A percentile compares a stretch with the other conserved stretches of the same genome.
Conservation (phyloP, 495 filamentous ascomycete species). For the Aspergillus taichungensis region DNA sequence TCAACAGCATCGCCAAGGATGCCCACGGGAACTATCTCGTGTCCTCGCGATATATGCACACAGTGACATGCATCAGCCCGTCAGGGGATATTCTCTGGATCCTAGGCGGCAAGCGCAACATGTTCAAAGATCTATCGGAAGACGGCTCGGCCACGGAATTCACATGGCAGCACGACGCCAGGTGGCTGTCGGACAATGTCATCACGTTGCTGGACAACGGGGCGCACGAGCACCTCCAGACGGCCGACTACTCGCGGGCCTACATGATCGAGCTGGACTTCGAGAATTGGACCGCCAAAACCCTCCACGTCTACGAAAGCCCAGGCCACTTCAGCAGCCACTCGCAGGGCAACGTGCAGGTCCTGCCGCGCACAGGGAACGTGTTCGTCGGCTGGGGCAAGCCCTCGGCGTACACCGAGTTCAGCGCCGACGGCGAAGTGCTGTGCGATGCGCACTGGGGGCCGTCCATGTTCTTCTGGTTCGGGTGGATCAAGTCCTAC, state of each 20-base stretch:
- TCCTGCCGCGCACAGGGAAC: slow-evolving; percentile 34
- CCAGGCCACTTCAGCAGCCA: slow-evolving; percentile 30
- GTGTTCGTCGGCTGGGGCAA: slow-evolving; percentile 44
- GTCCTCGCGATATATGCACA: slow-evolving; percentile 44
- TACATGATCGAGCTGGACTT: slow-evolving; percentile 20
- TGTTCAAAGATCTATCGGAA: slow-evolving; percentile 12
- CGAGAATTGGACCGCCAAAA: slow-evolving; percentile 19
- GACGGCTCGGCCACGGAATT: slow-evolving; percentile 18
- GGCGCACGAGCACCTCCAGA: slow-evolving; percentile 12
- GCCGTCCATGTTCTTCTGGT: slow-evolving; percentile 5
- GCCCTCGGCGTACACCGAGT: slow-evolving; percentile 39
- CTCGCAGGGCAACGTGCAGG: slow-evolving; percentile 44
- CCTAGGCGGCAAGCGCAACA: slow-evolving; percentile 37
- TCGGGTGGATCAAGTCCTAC: slow-evolving; percentile 9
- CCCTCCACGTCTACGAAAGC: slow-evolving; percentile 20
- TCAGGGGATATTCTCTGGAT: slow-evolving; percentile 47
- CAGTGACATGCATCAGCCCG: slow-evolving; percentile 35
- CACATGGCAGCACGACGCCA: slow-evolving; percentile 44
- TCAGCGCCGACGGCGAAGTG: slow-evolving; percentile 31
- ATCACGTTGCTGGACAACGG: slow-evolving; percentile 40
- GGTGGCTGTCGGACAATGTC: slow-evolving; percentile 23
- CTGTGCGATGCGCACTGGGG: slow-evolving; percentile 22
- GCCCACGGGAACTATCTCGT: slow-evolving; percentile 44
- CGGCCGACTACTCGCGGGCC: neutral
- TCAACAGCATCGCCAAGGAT: slow-evolving; percentile 51